Base-by-base conservation (phyloP, 2,329 filamentous ascomycete species). In the Cladosporium sp. region DNA sequence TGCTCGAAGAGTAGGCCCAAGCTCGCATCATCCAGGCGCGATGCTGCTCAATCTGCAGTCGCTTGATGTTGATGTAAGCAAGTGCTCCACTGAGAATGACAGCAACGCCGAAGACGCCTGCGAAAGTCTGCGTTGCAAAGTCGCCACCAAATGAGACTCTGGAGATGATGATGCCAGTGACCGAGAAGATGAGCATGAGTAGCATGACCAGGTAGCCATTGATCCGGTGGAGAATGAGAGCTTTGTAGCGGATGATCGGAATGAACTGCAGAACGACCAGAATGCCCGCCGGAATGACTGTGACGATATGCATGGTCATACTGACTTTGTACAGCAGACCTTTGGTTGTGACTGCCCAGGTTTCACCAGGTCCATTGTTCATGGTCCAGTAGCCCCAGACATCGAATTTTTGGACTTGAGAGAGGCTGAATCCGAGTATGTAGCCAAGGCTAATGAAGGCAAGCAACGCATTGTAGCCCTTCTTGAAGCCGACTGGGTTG, bases 21-120 rank as follows among this genome's bases (percentile, higher is more conserved):
- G 66, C 79, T 30, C 86, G 74, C 48, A 88, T 69, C 86, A 88
- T 89, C 86, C 86, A 88, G 4, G 84, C 84, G 1, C 86, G 80
- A 67, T 88, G 86, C 70, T 88, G 82, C 34, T 88, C 85, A 54
- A 89, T 85, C 70, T 88, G 85, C 4, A 88, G 73, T 3, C 79
- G 77, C 72, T 84, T 87, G 73, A 89, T 82, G 66, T 87, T 87
- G 70, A 83, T 77, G 30, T 81, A 82, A 1, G 85, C 83, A 58
- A 88, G 65, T 0, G 70, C 67, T 36, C 85, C 73, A 14, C 79
- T 77, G 21, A 87, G 82, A 77, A 88, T 83, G 0, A 88, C 67
- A 0, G 81, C 84, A 2, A 83, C 64, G 0, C 82, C 30, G 3
- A 82, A 77, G 0, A 88, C 75, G 2, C 83, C 64, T 0, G 82